Evolutionary conservation across 805 yeast genomes (phyloP).

Genomic region (Nakazawaea siamensis): DNA sequence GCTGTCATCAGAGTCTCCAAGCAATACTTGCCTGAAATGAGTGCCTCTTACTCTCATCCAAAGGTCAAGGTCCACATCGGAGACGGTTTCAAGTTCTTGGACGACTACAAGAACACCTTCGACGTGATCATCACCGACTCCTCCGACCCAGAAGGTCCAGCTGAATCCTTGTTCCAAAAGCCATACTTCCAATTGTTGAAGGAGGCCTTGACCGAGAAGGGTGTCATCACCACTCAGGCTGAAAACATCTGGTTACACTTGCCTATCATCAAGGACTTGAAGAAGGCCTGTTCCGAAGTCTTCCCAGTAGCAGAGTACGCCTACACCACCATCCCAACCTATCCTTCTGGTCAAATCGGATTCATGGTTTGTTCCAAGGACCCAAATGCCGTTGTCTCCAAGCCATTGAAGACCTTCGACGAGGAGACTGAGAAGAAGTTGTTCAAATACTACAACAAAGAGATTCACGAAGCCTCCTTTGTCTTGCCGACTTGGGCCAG

Average conservation of each 20-base stretch:
- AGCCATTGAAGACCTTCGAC: conserved; percentile 42
- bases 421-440: conserved; percentile 36
- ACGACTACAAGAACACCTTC: conserved; percentile 74
- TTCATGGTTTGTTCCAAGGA: conserved; percentile 65
- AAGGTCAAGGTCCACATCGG: conserved; percentile 87
- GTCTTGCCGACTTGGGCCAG: conserved; percentile 78
- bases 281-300: conserved; percentile 40
- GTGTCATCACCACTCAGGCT: conserved; percentile 75
- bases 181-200: conserved; percentile 63
- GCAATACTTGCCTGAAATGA: conserved; percentile 80
- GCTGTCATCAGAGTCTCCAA: conserved; percentile 83
- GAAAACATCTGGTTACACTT: conserved; percentile 75
- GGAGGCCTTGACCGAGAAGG: conserved; percentile 53
- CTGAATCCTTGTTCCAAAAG: conserved; percentile 77
- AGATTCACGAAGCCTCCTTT: conserved; percentile 65
- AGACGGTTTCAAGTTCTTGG: conserved; percentile 95
- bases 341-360: conserved; percentile 85
- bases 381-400: conserved; percentile 30
- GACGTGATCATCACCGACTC: conserved; percentile 97
- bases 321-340: conserved; percentile 80
- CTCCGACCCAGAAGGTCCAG: conserved; percentile 88
- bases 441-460: conserved; percentile 57
- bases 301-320: conserved; percentile 58
- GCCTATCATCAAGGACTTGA: conserved; percentile 37
- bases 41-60: conserved; percentile 78